Percentiles rank a stretch among this genome's conserved stretches.
Conservation (phyloP, 106 monocot genomes). For the Apostasia shenzhenica region DNA sequence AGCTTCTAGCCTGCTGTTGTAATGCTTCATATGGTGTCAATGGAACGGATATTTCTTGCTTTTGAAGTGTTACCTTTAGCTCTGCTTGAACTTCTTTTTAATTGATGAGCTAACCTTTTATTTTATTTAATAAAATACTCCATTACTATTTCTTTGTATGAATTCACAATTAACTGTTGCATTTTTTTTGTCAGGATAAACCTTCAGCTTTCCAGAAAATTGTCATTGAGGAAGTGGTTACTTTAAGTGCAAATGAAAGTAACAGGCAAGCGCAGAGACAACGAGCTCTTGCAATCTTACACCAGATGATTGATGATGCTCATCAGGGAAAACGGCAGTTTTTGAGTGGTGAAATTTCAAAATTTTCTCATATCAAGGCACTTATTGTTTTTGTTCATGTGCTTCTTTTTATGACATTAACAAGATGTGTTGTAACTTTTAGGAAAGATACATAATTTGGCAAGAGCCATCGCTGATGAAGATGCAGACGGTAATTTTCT, state of each 20-base stretch:
- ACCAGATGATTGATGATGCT: constrained; percentile 99
- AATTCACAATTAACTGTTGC: constrained; percentile 1
- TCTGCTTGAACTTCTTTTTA: too few species aligned
- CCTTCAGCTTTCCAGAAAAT: constrained; percentile 28
- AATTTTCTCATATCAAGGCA: neutral
- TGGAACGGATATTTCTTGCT: too few species aligned
- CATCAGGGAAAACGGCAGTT: constrained; percentile 90
- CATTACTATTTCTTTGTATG: neutral
- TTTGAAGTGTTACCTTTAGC: too few species aligned
- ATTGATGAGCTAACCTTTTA: too few species aligned
- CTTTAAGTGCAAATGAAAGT: constrained; percentile 35
- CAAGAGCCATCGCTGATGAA: constrained; percentile 80
- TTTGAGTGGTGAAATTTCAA: constrained; percentile 58
- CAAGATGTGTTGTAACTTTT: constrained; percentile 11
- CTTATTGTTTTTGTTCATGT: neutral
- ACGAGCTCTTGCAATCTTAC: constrained; percentile 65
- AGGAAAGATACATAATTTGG: constrained; percentile 98
- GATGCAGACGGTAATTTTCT: constrained; percentile 41
- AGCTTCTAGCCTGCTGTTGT: too few species aligned
- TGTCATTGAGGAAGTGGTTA: constrained; percentile 35
- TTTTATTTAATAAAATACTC: too few species aligned
- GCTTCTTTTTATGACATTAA: neutral
- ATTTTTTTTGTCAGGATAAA: constrained; percentile 35
- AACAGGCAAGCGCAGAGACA: constrained; percentile 59
- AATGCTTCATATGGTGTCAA: too few species aligned